A percentile compares a stretch with the other conserved stretches of the same genome.
phyloP scores from a whole-genome alignment of 2,329 filamentous ascomycete genomes.

The Fusarium foetens region DNA sequence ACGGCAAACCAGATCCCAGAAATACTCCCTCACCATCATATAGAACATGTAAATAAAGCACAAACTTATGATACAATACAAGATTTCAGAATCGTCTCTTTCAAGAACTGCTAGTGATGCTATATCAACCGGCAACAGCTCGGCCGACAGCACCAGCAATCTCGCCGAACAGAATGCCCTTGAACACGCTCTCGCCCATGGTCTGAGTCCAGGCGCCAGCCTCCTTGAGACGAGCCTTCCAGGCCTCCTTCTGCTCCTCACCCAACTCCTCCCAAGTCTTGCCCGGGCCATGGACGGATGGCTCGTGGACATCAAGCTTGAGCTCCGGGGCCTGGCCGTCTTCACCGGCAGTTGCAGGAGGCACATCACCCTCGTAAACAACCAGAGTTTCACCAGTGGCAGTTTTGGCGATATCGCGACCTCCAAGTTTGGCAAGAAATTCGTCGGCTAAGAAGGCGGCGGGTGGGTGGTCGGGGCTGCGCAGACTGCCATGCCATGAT shows the following conservation, averaged over 20 bases:
- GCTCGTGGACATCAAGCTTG: slow-evolving; percentile 58
- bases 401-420: slow-evolving; percentile 44
- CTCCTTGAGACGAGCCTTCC: slow-evolving; percentile 74
- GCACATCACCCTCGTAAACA: slow-evolving; percentile 45
- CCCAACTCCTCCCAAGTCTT: slow-evolving; percentile 78
- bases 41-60: slow-evolving; percentile 12
- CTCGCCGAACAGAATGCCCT: slow-evolving; percentile 81
- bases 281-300: slow-evolving; percentile 61
- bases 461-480: slow-evolving; percentile 41
- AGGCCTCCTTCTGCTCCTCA: slow-evolving; percentile 69
- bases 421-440: slow-evolving; percentile 52
- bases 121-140: slow-evolving; percentile 54
- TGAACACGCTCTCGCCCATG: slow-evolving; percentile 80
- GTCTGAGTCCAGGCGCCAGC: slow-evolving; percentile 83
- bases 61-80: slow-evolving; percentile 20
- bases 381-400: slow-evolving; percentile 54
- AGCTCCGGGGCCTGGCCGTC: slow-evolving; percentile 42
- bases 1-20: not conserved
- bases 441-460: slow-evolving; percentile 45
- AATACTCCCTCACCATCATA: slow-evolving; percentile 10
- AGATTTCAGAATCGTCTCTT: not conserved
- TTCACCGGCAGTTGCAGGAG: slow-evolving; percentile 32
- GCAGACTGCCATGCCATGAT: slow-evolving; percentile 50
- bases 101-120: not conserved
- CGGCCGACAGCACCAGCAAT: slow-evolving; percentile 71